Conservation (phyloP, 495 filamentous ascomycete species). For the Trypethelium eluteriae region DNA sequence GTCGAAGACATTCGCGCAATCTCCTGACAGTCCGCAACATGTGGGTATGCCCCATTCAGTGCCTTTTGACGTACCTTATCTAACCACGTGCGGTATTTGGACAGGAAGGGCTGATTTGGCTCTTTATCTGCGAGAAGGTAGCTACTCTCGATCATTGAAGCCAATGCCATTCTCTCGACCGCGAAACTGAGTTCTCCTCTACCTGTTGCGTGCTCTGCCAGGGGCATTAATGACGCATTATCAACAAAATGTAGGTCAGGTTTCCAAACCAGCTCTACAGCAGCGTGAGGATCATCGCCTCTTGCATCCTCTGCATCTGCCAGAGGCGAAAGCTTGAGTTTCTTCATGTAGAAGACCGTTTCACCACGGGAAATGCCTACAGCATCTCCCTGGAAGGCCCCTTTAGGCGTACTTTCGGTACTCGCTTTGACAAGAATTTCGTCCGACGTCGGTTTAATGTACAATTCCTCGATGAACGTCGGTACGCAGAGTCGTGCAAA, state of each 20-base stretch:
- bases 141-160: background rate
- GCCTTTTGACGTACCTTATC: background rate
- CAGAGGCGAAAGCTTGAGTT: constrained; percentile 3
- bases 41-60: background rate
- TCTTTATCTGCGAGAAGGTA: background rate
- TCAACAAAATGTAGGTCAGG: constrained; percentile 5
- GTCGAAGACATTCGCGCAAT: background rate
- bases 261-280: constrained; percentile 1
- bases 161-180: constrained; percentile 8
- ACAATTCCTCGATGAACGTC: constrained; percentile 3
- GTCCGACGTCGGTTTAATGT: background rate
- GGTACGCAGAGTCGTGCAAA: background rate
- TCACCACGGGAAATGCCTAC: background rate
- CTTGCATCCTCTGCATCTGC: background rate
- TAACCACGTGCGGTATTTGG: background rate
- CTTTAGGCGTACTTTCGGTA: background rate
- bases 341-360: background rate
- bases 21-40: background rate
- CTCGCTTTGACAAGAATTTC: constrained; percentile 5
- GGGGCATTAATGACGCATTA: background rate
- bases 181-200: background rate
- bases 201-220: background rate
- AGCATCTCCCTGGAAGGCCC: background rate
- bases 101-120: background rate
- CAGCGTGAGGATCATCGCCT: constrained; percentile 5